Conservation (phyloP, 805 yeast genomes). For the Starmerella bacillaris region DNA sequence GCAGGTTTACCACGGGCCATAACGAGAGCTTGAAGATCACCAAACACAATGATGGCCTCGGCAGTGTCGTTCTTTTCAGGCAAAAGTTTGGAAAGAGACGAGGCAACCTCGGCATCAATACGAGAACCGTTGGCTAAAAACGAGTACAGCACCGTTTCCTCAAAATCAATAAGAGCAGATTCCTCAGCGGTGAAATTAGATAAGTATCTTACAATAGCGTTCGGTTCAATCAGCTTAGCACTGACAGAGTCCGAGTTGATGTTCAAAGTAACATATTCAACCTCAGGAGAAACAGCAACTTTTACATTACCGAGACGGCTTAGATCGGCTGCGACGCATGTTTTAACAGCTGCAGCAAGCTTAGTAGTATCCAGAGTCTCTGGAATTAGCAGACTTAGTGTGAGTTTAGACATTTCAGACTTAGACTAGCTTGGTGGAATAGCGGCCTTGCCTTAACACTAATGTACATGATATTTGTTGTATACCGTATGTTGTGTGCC, state of each 20-base stretch:
- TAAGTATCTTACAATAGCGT: slow-evolving; percentile 35
- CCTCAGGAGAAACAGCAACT: slow-evolving; percentile 17
- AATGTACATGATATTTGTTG: background rate
- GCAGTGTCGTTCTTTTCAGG: slow-evolving; percentile 22
- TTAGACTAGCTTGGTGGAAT: too few relatives aligned
- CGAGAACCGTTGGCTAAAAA: slow-evolving; percentile 9
- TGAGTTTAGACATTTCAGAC: too few relatives aligned
- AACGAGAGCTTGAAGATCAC: slow-evolving; percentile 28
- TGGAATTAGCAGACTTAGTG: slow-evolving; percentile 13
- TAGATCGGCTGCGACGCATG: slow-evolving; percentile 28
- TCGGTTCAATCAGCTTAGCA: slow-evolving; percentile 28
- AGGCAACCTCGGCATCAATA: slow-evolving; percentile 14
- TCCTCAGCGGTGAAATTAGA: slow-evolving; percentile 10
- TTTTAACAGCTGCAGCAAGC: slow-evolving; percentile 21
- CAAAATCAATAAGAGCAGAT: slow-evolving; percentile 21
- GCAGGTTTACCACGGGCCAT: slow-evolving; percentile 21
- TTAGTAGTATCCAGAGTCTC: slow-evolving; percentile 11
- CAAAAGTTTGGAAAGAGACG: slow-evolving; percentile 15
- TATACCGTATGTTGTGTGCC: too few relatives aligned
- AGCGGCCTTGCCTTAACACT: slow-evolving; percentile 1
- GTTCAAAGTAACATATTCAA: slow-evolving; percentile 10
- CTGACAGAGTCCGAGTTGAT: slow-evolving; percentile 9
- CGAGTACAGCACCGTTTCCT: slow-evolving; percentile 25
- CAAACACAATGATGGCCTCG: slow-evolving; percentile 29
- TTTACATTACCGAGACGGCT: slow-evolving; percentile 20